Evolutionary conservation across 1,284 basidiomycete genomes (phyloP).

Genomic region (Cryptococcus sp.): DNA sequence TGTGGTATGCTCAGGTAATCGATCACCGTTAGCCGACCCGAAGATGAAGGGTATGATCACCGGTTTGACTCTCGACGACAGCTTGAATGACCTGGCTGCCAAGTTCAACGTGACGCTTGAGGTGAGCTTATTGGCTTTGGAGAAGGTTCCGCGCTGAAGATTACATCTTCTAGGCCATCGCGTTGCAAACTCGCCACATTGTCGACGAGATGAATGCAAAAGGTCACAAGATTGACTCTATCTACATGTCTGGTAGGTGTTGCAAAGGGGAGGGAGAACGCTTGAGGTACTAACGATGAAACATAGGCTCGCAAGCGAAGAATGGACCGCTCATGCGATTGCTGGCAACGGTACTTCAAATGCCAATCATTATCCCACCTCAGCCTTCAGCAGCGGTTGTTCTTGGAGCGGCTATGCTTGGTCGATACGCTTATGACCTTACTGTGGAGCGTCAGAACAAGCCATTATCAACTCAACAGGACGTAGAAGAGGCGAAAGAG

Average conservation of each 20-base stretch:
- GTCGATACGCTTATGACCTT: slow-evolving; percentile 77
- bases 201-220: slow-evolving; percentile 84
- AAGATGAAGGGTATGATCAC: slow-evolving; percentile 89
- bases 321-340: slow-evolving; percentile 81
- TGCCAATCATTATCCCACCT: slow-evolving; percentile 81
- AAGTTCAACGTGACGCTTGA: slow-evolving; percentile 92
- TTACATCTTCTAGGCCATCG: slow-evolving; percentile 64
- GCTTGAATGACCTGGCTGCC: slow-evolving; percentile 77
- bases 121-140: slow-evolving; percentile 32
- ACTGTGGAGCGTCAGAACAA: slow-evolving; percentile 40
- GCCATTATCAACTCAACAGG: slow-evolving; percentile 50
- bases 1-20: slow-evolving; percentile 66
- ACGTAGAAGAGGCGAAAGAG: slow-evolving; percentile 57
- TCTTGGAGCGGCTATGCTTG: slow-evolving; percentile 90
- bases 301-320: slow-evolving; percentile 77
- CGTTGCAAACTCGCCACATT: slow-evolving; percentile 93
- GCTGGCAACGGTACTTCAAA: slow-evolving; percentile 78
- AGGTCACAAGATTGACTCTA: slow-evolving; percentile 79
- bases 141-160: neutral
- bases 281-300: neutral
- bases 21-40: slow-evolving; percentile 92
- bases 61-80: slow-evolving; percentile 79
- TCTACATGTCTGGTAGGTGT: slow-evolving; percentile 72
- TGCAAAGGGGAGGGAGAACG: neutral
- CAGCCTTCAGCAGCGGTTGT: slow-evolving; percentile 82